Evolutionary conservation across 1,284 basidiomycete species (phyloP).

Genomic region (Cutaneotrichosporon mucoides): DNA sequence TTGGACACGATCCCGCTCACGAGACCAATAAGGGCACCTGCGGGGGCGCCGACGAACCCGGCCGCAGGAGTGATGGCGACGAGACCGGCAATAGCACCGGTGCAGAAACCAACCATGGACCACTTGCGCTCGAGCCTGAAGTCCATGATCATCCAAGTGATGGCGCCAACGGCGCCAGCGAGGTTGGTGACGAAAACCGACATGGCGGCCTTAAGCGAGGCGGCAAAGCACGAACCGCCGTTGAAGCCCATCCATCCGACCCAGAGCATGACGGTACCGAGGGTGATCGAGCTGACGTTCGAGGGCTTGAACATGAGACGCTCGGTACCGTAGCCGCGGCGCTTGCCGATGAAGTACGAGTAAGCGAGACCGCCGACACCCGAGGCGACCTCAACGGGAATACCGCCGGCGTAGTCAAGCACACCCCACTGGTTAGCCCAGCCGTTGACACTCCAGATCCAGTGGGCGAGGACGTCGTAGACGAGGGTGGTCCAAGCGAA

Average conservation of each 20-base stretch:
- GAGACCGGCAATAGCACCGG: conserved; percentile 61
- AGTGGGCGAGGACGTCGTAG: conserved; percentile 73
- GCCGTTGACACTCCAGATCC: conserved; percentile 71
- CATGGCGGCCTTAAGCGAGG: conserved; percentile 80
- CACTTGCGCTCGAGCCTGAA: conserved; percentile 72
- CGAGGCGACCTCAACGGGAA: conserved; percentile 88
- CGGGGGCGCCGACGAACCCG: conserved; percentile 52
- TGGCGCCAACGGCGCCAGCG: conserved; percentile 56
- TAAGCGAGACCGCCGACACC: conserved; percentile 82
- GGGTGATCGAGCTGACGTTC: conserved; percentile 72
- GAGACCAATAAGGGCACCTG: conserved; percentile 66
- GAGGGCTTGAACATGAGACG: conserved; percentile 85
- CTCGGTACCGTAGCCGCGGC: conserved; percentile 67
- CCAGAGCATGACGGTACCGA: conserved; percentile 87
- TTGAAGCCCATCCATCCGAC: conserved; percentile 67
- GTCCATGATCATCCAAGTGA: conserved; percentile 86
- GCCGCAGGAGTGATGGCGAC: conserved; percentile 73
- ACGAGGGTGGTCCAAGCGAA: conserved; percentile 65
- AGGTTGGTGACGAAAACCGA: conserved; percentile 83
- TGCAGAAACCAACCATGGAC: conserved; percentile 82
- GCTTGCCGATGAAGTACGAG: conserved; percentile 60
- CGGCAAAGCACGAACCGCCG: conserved; percentile 75
- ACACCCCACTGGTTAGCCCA: conserved; percentile 91
- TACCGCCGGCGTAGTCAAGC: conserved; percentile 73
- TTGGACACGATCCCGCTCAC: conserved; percentile 74